phyloP scores from a whole-genome alignment of 805 yeast genomes.

The Monosporozyma siamensis region DNA sequence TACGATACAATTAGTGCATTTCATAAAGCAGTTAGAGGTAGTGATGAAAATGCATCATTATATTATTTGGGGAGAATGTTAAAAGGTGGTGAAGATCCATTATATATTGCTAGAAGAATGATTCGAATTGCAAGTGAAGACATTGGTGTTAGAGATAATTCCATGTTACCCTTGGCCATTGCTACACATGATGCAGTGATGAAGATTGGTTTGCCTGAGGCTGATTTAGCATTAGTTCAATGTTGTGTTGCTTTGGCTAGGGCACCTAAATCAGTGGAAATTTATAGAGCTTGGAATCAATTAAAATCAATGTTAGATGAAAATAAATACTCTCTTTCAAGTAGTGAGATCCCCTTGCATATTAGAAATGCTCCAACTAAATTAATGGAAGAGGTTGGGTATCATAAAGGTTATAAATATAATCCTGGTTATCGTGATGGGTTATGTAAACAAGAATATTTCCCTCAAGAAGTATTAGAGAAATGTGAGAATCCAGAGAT shows the following conservation, averaged over 20 bases:
- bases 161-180: constrained; percentile 77
- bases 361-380: constrained; percentile 90
- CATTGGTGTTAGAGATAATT: constrained; percentile 75
- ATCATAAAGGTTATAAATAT: constrained; percentile 77
- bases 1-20: constrained; percentile 94
- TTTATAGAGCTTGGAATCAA: constrained; percentile 69
- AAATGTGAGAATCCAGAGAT: constrained; percentile 17
- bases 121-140: constrained; percentile 94
- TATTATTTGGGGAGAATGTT: constrained; percentile 84
- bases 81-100: constrained; percentile 87
- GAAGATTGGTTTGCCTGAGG: constrained; percentile 91
- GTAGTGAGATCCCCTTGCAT: constrained; percentile 59
- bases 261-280: constrained; percentile 78
- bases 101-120: constrained; percentile 84
- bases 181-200: constrained; percentile 81
- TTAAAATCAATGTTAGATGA: constrained; percentile 51
- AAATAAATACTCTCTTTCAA: constrained; percentile 40
- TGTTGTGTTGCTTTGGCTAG: constrained; percentile 84
- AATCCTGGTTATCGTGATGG: constrained; percentile 77
- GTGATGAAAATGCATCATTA: constrained; percentile 81
- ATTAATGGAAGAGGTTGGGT: constrained; percentile 83
- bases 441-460: constrained; percentile 58
- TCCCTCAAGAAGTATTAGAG: constrained; percentile 50
- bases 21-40: constrained; percentile 87
- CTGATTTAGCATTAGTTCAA: constrained; percentile 80